Evolutionary conservation across 2,329 filamentous ascomycete species (phyloP).

Genomic region (Pseudogymnoascus sp.): DNA sequence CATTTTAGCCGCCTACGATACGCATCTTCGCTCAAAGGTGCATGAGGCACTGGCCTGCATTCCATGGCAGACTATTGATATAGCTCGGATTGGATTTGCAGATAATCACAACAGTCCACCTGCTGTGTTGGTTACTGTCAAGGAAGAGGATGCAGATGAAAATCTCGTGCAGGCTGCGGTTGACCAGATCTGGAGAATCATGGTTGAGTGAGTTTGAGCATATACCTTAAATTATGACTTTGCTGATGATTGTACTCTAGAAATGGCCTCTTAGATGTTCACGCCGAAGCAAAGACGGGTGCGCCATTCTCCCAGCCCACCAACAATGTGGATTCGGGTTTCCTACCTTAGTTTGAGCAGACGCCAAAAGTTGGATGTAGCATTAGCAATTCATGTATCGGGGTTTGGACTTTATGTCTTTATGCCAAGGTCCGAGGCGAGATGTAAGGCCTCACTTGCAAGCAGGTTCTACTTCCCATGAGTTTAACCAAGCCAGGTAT

Average conservation of each 20-base stretch:
- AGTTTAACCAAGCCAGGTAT: not conserved
- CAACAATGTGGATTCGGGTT: not conserved
- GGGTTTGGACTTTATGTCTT: not conserved
- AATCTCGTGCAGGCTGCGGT: not conserved
- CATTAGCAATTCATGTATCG: not conserved
- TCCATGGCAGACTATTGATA: not conserved
- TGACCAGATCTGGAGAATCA: not conserved
- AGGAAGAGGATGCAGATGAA: not conserved
- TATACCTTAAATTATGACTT: no score
- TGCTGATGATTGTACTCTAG: not conserved
- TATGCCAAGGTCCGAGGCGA: not conserved
- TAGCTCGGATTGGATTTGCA: not conserved
- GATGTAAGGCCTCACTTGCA: not conserved
- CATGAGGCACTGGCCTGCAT: not conserved
- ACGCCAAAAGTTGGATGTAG: not conserved
- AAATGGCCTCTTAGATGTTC: not conserved
- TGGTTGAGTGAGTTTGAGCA: not conserved
- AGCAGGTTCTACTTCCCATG: not conserved
- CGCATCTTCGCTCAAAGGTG: not conserved
- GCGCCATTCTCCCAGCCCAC: not conserved
- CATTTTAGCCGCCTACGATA: not conserved
- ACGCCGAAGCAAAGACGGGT: constrained; percentile 4
- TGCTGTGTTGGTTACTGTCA: not conserved
- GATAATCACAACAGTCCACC: not conserved
- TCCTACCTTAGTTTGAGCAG: not conserved